Evolutionary conservation across 164 flowering plant genomes (phyloP), one percentile per base, ranked within the genome.

Genomic region (Magnolia officinalis): DNA sequence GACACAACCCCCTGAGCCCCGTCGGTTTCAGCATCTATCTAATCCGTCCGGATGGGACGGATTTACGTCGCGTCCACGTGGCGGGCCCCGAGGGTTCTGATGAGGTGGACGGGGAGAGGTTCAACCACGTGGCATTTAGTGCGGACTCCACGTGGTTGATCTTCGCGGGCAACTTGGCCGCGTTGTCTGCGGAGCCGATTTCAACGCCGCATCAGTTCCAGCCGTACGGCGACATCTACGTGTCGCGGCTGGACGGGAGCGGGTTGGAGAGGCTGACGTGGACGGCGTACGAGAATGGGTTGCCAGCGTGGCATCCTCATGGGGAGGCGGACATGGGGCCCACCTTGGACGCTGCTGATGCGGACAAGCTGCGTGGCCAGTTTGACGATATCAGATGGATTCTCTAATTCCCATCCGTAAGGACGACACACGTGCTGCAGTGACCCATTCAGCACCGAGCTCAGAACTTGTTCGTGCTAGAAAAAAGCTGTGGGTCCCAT

Each of bases 271-370:
- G 97, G 90, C 82, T 94, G 90, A 94, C 98, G 76, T 88, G 92
- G 80, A 87, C 86, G 61, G 92, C 84, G 4, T 92, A 86, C 45
- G 98, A 94, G 87, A 89, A 92, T 76, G 98, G 98, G 14, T 89
- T 94, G 50, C 97, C 97, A 18, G 76, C 93, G 31, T 94, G 96
- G 97, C 82, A 82, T 31, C 7, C 74, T 29, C 8, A 73, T 0
- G 51, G 68, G 16, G 84, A 72, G 19, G 77, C 13, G 63, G 85
- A 75, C 52, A 45, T 77, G 74, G 89, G 79, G 1, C 0, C 75
- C 74, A 81, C 76, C 24, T 21, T 74, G 2, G 45, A 76, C 8
- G 45, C 74, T 29, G 21, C 3, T 0, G 26, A 18, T 31, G 90
- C 88, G 1, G 90, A 89, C 61, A 82, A 83, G 80, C 79, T 93